Percentiles rank a stretch among this genome's conserved stretches.
phyloP scores from a whole-genome alignment of 108 stramenopile genomes.

The Cyclotella baltica region DNA sequence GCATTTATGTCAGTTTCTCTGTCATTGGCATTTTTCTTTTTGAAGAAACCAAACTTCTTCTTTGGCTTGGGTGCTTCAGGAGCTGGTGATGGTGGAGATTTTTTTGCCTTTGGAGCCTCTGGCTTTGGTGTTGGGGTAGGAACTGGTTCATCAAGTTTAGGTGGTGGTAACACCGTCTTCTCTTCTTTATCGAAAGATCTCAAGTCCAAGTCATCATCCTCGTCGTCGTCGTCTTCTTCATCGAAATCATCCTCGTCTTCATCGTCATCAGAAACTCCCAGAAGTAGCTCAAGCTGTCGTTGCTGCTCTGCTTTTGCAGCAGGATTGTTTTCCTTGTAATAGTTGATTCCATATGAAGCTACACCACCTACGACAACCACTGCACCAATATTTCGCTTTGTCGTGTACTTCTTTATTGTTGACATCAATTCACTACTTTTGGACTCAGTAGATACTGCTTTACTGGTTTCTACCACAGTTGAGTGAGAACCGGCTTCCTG shows the following conservation, averaged over 20 bases:
- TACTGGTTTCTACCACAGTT: constrained; percentile 1
- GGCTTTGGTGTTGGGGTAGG: constrained; percentile 18
- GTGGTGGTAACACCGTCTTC: not conserved
- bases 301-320: constrained; percentile 71
- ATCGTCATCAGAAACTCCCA: constrained; percentile 56
- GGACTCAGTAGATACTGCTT: not conserved
- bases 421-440: constrained; percentile 9
- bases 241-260: constrained; percentile 55
- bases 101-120: constrained; percentile 21
- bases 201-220: constrained; percentile 17
- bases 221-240: constrained; percentile 39
- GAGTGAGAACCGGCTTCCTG: constrained; percentile 22
- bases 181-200: not conserved
- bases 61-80: constrained; percentile 58
- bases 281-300: constrained; percentile 71
- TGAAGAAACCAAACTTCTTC: constrained; percentile 67
- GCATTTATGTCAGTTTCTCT: constrained; percentile 70
- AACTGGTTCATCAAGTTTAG: constrained; percentile 18
- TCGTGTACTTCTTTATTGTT: constrained; percentile 40
- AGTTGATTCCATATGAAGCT: constrained; percentile 63
- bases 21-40: constrained; percentile 66
- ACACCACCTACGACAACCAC: constrained; percentile 68
- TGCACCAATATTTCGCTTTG: constrained; percentile 52
- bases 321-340: constrained; percentile 56
- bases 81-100: constrained; percentile 13